Percentiles rank a stretch among this genome's conserved stretches.
Conservation (phyloP, 2,329 filamentous ascomycete genomes). For the Aureobasidium melanogenum region DNA sequence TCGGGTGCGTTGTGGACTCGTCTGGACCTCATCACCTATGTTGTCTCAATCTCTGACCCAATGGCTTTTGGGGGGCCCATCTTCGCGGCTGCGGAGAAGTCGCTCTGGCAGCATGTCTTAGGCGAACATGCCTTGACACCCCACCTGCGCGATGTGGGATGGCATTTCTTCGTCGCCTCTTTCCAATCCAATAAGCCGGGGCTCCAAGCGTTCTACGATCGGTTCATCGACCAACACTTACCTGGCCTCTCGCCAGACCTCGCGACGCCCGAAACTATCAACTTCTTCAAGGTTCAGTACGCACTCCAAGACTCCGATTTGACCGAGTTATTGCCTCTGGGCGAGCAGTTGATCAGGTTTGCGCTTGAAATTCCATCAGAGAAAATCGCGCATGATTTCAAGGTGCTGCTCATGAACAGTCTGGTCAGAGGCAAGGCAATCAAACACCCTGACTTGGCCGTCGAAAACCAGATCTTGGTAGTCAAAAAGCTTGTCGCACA, state of each 20-base stretch:
- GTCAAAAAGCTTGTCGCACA: constrained; percentile 66
- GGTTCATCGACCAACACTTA: constrained; percentile 47
- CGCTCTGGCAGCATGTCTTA: constrained; percentile 66
- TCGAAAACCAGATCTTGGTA: constrained; percentile 40
- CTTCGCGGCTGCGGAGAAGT: constrained; percentile 39
- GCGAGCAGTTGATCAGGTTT: not conserved
- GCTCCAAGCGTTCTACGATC: constrained; percentile 30
- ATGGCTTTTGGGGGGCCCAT: too few relatives aligned
- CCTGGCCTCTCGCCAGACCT: constrained; percentile 48
- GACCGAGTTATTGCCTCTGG: not conserved
- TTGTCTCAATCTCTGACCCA: not conserved
- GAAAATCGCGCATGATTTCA: not conserved
- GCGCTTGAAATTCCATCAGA: not conserved
- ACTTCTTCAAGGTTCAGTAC: not conserved
- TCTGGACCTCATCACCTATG: not conserved
- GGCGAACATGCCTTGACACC: constrained; percentile 52
- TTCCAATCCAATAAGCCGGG: constrained; percentile 26
- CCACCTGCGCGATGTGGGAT: constrained; percentile 57
- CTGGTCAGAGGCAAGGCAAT: constrained; percentile 1
- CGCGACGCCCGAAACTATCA: constrained; percentile 39
- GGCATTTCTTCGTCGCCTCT: constrained; percentile 54
- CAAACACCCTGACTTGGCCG: not conserved
- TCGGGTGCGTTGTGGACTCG: not conserved
- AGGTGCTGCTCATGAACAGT: not conserved
- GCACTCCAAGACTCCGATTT: not conserved